Conservation (phyloP, 2,329 filamentous ascomycete genomes). For the Claviceps sp. region DNA sequence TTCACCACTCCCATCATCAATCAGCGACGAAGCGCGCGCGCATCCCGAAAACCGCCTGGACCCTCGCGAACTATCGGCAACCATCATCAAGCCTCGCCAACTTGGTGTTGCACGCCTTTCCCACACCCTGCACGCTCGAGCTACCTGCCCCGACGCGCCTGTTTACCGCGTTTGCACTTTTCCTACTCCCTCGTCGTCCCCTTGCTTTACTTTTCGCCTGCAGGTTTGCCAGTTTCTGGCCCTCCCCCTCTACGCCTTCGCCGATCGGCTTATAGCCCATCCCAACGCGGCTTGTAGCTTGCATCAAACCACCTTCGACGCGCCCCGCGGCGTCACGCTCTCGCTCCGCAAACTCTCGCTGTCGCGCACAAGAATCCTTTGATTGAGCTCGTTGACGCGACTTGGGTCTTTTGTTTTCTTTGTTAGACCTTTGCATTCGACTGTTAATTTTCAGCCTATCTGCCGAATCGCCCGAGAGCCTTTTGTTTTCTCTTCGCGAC, state of each 20-base stretch:
- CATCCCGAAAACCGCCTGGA: constrained; percentile 49
- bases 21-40: constrained; percentile 34
- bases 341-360: constrained; percentile 8
- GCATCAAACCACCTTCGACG: constrained; percentile 10
- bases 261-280: constrained; percentile 3
- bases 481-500: not conserved
- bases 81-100: constrained; percentile 41
- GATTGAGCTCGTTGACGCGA: constrained; percentile 14
- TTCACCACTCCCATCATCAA: constrained; percentile 39
- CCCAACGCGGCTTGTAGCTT: constrained; percentile 5
- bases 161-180: constrained; percentile 28
- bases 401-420: not conserved
- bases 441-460: constrained; percentile 1
- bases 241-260: constrained; percentile 11
- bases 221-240: constrained; percentile 4
- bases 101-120: constrained; percentile 42
- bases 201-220: constrained; percentile 4
- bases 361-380: constrained; percentile 8
- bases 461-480: not conserved
- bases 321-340: constrained; percentile 14
- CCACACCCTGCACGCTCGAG: constrained; percentile 30
- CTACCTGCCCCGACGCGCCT: constrained; percentile 28
- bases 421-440: not conserved
- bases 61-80: constrained; percentile 45
- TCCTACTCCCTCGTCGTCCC: constrained; percentile 18